Conservation (phyloP, 2,329 filamentous ascomycete species). For the Aspergillus transmontanensis region DNA sequence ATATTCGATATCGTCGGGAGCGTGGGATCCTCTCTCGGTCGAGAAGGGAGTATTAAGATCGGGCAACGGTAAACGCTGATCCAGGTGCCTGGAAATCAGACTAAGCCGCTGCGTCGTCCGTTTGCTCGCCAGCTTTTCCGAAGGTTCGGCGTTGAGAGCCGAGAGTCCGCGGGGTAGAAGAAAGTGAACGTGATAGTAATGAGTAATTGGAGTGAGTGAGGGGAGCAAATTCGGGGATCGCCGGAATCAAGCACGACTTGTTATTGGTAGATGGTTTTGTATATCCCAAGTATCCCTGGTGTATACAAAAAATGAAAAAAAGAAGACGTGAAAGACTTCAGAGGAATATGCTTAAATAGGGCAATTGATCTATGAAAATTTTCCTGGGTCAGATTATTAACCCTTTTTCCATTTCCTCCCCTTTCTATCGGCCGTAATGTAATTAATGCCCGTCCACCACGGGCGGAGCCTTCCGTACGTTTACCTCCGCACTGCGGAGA, state of each 20-base stretch:
- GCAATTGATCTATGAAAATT: not conserved
- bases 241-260: conserved; percentile 18
- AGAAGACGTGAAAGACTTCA: not conserved
- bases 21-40: conserved; percentile 57
- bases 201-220: not conserved
- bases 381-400: not conserved
- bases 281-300: not conserved
- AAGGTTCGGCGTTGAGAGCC: conserved; percentile 36
- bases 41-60: conserved; percentile 66
- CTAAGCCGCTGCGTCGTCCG: conserved; percentile 55
- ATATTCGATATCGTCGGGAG: conserved; percentile 58
- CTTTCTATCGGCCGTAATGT: conserved; percentile 13
- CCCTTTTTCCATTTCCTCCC: conserved; percentile 1
- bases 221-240: conserved; percentile 24
- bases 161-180: conserved; percentile 32
- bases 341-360: not conserved
- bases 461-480: conserved; percentile 4
- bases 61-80: conserved; percentile 55
- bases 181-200: conserved; percentile 1
- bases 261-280: not conserved
- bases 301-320: not conserved
- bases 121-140: conserved; percentile 52
- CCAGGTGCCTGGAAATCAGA: conserved; percentile 64
- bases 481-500: conserved; percentile 3
- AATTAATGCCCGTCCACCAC: not conserved